phyloP scores from a whole-genome alignment of 257 asterid species.

The Oldenlandia corymbosa region DNA sequence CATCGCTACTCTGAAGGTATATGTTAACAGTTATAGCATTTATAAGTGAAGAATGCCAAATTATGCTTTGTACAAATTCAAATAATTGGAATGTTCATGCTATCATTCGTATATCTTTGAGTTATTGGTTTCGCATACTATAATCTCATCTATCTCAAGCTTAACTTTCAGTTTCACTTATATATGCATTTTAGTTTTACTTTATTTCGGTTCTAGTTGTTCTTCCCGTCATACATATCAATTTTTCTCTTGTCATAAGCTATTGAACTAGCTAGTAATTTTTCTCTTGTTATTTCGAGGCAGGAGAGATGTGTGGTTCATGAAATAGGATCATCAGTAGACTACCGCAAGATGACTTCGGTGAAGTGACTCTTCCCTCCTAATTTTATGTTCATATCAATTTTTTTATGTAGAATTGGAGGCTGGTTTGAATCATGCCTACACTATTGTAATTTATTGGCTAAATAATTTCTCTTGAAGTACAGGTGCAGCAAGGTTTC shows the following conservation, averaged over 20 bases:
- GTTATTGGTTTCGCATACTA: not conserved
- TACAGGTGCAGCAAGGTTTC: slow-evolving; percentile 72
- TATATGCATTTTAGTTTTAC: not conserved
- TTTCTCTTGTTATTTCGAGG: slow-evolving; percentile 23
- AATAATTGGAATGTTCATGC: not conserved
- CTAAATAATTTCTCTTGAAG: slow-evolving; percentile 14
- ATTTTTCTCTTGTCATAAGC: too few relatives aligned
- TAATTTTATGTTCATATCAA: not conserved
- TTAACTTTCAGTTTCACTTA: slow-evolving; percentile 1
- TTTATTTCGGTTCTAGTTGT: not conserved
- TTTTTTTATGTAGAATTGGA: slow-evolving; percentile 1
- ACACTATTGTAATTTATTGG: not conserved
- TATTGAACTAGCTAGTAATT: slow-evolving; percentile 13
- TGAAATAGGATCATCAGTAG: slow-evolving; percentile 82
- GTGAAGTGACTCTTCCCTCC: slow-evolving; percentile 29
- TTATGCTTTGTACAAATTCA: too few relatives aligned
- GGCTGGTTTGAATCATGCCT: not conserved
- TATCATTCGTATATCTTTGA: not conserved
- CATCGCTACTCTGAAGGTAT: slow-evolving; percentile 78
- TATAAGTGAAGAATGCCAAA: not conserved
- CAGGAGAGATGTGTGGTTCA: slow-evolving; percentile 85
- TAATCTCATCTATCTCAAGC: not conserved
- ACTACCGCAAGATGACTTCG: slow-evolving; percentile 82
- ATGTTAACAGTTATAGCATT: not conserved
- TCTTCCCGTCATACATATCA: not conserved